Percentiles rank a stretch among this genome's conserved stretches.
These are phyloP conservation scores for Pestalotiopsis sp. DNA, from an alignment of 2,329 filamentous ascomycete genomes.

Conservation along the genomic window DNA sequence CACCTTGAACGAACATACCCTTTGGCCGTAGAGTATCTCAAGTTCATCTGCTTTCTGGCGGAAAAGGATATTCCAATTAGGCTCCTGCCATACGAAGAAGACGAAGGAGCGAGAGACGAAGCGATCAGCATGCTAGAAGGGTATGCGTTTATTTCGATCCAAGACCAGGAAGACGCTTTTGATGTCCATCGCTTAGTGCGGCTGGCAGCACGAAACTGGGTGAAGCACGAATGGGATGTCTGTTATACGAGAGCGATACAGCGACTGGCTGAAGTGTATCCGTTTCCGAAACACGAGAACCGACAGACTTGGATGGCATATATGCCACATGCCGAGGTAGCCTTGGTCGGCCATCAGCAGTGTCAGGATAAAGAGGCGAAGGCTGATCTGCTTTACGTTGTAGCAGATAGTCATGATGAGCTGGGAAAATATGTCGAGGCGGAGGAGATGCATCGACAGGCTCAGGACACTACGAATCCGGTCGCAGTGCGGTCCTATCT, in stretches of 20 bases:
- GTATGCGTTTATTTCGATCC: background rate
- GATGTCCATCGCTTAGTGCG: slow-evolving; percentile 4
- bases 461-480: too few species aligned
- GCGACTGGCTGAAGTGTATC: slow-evolving; percentile 3
- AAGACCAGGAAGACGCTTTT: background rate
- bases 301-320: slow-evolving; percentile 8
- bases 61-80: background rate
- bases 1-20: too few species aligned
- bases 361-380: background rate
- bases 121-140: background rate
- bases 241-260: slow-evolving; percentile 6
- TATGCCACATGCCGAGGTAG: too few species aligned
- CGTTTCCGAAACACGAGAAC: background rate
- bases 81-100: background rate
- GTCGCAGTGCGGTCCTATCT: too few species aligned
- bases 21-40: too few species aligned
- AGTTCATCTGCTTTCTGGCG: background rate
- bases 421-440: too few species aligned
- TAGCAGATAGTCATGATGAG: too few species aligned
- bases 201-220: slow-evolving; percentile 13
- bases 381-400: background rate
- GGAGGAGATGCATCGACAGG: too few species aligned
- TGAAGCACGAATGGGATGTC: background rate
- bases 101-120: background rate
- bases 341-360: background rate